A percentile compares a stretch with the other conserved stretches of the same genome.
phyloP scores from a whole-genome alignment of 164 flowering plant genomes.

The Vitis riparia region DNA sequence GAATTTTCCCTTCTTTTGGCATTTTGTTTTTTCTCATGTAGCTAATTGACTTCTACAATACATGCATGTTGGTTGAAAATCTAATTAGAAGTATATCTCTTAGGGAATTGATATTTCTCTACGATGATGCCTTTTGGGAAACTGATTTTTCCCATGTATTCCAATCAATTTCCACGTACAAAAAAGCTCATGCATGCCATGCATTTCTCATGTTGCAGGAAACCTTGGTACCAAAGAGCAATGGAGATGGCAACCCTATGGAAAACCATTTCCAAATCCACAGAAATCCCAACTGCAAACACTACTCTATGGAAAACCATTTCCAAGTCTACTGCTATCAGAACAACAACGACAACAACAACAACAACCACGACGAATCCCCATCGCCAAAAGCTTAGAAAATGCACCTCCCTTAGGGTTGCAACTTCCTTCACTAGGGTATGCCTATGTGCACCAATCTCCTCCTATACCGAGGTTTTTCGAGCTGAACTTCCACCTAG shows the following conservation, averaged over 20 bases:
- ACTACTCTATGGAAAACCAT: conserved; percentile 50
- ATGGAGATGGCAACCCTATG: conserved; percentile 62
- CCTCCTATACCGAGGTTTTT: conserved; percentile 81
- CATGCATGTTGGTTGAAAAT: no score
- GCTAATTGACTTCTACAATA: no score
- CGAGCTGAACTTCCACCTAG: conserved; percentile 68
- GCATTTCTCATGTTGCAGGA: conserved; percentile 35
- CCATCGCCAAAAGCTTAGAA: conserved; percentile 48
- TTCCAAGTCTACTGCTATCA: conserved; percentile 34
- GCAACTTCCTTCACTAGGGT: conserved; percentile 83
- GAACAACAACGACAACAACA: conserved; percentile 5
- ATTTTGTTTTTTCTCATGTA: no score
- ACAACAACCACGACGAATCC: conserved; percentile 7
- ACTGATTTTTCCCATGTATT: no score
- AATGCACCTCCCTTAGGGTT: conserved; percentile 69
- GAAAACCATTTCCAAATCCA: conserved; percentile 39
- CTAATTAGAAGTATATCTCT: no score
- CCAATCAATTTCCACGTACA: no score
- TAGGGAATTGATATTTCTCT: no score
- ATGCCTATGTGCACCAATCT: conserved; percentile 87
- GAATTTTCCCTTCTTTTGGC: no score
- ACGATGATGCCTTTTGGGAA: no score
- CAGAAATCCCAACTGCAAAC: conserved; percentile 21
- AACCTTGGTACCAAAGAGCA: conserved; percentile 92
- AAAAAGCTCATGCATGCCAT: neutral